Percentiles rank a stretch among this genome's conserved stretches.
phyloP scores from a whole-genome alignment of 148 eudicot species.

The Chenopodium berlandieri region DNA sequence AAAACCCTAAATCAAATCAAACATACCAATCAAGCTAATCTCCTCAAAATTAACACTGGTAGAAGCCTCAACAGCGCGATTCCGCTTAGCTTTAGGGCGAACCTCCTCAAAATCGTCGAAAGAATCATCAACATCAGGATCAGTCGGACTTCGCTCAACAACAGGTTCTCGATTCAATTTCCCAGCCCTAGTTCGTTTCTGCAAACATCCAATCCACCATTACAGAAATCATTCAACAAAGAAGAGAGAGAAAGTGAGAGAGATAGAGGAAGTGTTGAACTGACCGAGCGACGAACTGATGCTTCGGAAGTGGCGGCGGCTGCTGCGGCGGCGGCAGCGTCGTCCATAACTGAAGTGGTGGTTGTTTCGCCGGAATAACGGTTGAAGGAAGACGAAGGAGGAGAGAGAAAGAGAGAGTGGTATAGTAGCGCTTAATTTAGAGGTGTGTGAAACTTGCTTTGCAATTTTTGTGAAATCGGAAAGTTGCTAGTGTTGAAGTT shows the following conservation, averaged over 20 bases:
- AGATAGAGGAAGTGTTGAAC: background rate
- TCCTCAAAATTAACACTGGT: constrained; percentile 26
- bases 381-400: background rate
- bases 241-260: background rate
- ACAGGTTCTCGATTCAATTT: constrained; percentile 22
- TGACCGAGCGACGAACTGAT: constrained; percentile 56
- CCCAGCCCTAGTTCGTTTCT: constrained; percentile 66
- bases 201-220: constrained; percentile 24
- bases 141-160: constrained; percentile 35
- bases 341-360: constrained; percentile 43
- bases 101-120: constrained; percentile 66
- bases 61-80: constrained; percentile 44
- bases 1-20: background rate
- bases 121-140: constrained; percentile 47
- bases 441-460: background rate
- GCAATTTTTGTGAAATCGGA: background rate
- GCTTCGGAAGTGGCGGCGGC: constrained; percentile 38
- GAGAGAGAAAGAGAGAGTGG: background rate
- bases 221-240: background rate
- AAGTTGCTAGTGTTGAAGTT: background rate
- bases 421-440: background rate
- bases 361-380: background rate
- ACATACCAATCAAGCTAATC: constrained; percentile 61
- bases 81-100: constrained; percentile 58
- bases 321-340: background rate